A percentile compares a stretch with the other conserved stretches of the same genome.
phyloP scores from a whole-genome alignment of 352 stramenopile species.

The Pilasporangium apinafurcum region DNA sequence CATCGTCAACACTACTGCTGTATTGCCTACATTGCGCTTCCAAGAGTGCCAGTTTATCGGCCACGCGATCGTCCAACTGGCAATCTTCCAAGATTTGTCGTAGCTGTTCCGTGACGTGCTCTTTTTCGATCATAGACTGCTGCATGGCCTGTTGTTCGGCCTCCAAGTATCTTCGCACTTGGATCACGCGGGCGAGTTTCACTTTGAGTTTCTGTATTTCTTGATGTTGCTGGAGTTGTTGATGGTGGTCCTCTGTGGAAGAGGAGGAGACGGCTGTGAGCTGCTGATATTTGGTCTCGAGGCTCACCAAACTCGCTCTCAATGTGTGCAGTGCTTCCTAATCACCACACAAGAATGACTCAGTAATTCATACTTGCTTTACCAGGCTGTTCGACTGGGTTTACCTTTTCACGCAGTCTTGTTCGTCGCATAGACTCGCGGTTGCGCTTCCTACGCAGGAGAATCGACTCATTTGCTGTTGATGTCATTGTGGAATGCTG shows the following conservation, averaged over 20 bases:
- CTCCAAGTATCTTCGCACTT: conserved; percentile 18
- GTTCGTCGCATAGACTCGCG: conserved; percentile 27
- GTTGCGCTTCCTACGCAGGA: conserved; percentile 16
- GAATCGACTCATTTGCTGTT: conserved; percentile 3
- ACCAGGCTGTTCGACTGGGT: conserved; percentile 3
- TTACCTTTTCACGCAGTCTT: conserved; percentile 15
- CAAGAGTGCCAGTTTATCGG: conserved; percentile 26
- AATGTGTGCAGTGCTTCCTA: conserved; percentile 19
- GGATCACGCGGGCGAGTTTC: conserved; percentile 17
- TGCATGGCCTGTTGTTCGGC: conserved; percentile 15
- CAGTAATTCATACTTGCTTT: neutral
- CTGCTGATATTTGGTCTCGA: conserved; percentile 12
- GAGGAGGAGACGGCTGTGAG: conserved; percentile 4
- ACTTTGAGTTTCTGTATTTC: conserved; percentile 6
- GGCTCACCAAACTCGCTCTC: conserved; percentile 10
- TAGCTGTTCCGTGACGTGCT: conserved; percentile 7
- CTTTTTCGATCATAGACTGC: conserved; percentile 5
- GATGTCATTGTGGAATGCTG: neutral
- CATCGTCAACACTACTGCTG: neutral
- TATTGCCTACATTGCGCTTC: conserved; percentile 1
- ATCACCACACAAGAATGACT: neutral
- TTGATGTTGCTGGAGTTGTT: conserved; percentile 3
- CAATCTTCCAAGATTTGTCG: conserved; percentile 8
- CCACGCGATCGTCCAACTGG: conserved; percentile 16
- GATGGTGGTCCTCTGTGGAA: conserved; percentile 1